Evolutionary conservation across 2,329 filamentous ascomycete genomes (phyloP).

Genomic region (Truncatella angustata): DNA sequence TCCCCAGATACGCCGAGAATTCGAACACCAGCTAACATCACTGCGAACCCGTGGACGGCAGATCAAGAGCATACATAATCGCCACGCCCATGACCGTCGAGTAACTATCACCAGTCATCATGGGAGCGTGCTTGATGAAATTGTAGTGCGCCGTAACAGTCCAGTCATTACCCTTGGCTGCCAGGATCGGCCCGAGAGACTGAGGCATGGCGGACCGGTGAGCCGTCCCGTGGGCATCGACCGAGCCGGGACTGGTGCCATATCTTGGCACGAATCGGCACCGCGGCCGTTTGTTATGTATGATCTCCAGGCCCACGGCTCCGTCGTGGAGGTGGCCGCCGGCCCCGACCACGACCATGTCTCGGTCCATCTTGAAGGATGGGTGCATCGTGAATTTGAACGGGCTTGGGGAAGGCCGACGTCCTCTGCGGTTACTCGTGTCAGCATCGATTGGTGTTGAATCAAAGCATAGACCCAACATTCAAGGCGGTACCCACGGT

Average conservation of each 20-base stretch:
- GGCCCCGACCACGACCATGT: not conserved
- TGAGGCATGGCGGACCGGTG: not conserved
- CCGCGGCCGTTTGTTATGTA: not conserved
- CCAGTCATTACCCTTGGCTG: not conserved
- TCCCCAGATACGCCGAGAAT: too few relatives aligned
- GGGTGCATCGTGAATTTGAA: not conserved
- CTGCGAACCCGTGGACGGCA: not conserved
- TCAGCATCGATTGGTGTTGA: too few relatives aligned
- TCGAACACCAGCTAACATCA: too few relatives aligned
- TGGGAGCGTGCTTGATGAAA: not conserved
- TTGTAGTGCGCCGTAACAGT: slow-evolving; percentile 1
- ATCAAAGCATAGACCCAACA: too few relatives aligned
- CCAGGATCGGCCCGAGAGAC: not conserved
- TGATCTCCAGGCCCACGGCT: not conserved
- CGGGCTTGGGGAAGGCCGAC: not conserved
- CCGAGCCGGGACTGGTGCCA: not conserved
- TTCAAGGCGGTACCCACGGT: not conserved
- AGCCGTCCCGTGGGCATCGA: not conserved
- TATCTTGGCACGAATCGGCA: not conserved
- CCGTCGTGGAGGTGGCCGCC: slow-evolving; percentile 6
- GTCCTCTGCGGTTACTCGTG: too few relatives aligned
- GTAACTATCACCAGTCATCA: not conserved
- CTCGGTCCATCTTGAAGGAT: not conserved
- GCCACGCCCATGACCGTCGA: not conserved
- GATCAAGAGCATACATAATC: not conserved